Evolutionary conservation across 176 grass and related monocot species (phyloP), one percentile per base, ranked within the genome.

Genomic region (Tillandsia leiboldiana): DNA sequence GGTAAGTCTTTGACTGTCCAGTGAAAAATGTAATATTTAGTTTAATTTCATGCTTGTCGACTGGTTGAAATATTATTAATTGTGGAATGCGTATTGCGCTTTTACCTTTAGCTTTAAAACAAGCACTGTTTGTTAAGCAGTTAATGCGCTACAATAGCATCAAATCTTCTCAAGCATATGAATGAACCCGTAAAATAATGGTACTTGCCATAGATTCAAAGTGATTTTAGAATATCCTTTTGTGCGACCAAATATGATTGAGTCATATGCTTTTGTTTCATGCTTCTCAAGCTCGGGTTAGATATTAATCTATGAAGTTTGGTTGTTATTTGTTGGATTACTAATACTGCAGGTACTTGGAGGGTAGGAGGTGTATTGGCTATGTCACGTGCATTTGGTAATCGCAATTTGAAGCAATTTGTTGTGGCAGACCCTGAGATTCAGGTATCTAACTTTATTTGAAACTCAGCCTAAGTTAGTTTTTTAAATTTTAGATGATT

Each of bases 301-400:
- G 17, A 78, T 66, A 8, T 51, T 70, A 62, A 51, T 20, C 71
- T 26, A 52, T 49, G 53, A 24, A 10, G 66, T 9, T 59, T 29
- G 50, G 28, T 79, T 27, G 57, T 51, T 63, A 17, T 13, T 81
- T 29, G 9, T 92, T 65, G 47, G 27, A 54, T 64, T 77, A 75
- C 51, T 77, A 65, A 78, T 68, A 65, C 51, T 75, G 59, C 72
- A 92, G 84, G 94, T 76, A 97, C 89, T 70, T 99, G 89, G 89
- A 99, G 87, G 70, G 94, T 99, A 11, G 87, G 87, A 48, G 89
- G 86, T 24, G 89, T 90, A 20, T 51, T 97, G 65, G 94, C 94
- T 73, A 99, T 99, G 89, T 93, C 94, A 53, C 86, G 94, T 74
- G 89, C 94, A 53, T 93, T 99, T 82, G 94, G 89, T 49, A 87